phyloP scores from a whole-genome alignment of 805 yeast genomes.

The Candida nanaspora region DNA sequence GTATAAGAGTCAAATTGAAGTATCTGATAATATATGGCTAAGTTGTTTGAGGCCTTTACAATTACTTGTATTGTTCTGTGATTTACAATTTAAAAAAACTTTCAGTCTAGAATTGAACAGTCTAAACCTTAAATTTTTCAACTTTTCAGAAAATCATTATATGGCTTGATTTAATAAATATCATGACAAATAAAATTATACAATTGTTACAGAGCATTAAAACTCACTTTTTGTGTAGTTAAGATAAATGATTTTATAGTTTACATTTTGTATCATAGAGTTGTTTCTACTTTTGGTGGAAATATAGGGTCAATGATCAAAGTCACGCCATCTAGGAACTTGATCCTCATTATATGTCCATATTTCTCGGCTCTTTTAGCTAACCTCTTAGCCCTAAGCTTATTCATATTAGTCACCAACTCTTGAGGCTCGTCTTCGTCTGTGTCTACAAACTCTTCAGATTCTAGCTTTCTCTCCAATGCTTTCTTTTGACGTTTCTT shows the following conservation, averaged over 20 bases:
- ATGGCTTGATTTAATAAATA: neutral
- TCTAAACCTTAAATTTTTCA: constrained; percentile 1
- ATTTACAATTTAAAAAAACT: constrained; percentile 14
- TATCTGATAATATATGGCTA: constrained; percentile 1
- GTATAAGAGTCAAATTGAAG: constrained; percentile 7
- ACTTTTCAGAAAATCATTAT: neutral
- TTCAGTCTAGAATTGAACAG: constrained; percentile 6
- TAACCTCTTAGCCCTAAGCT: constrained; percentile 18
- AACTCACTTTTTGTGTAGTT: too few relatives aligned
- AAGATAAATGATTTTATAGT: too few relatives aligned
- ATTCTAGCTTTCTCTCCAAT: neutral
- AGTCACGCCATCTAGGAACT: constrained; percentile 30
- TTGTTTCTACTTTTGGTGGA: constrained; percentile 9
- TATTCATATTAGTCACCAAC: constrained; percentile 7
- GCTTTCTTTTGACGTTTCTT: neutral
- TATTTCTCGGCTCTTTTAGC: constrained; percentile 18
- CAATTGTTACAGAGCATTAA: too few relatives aligned
- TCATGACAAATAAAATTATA: neutral
- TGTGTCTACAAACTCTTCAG: neutral
- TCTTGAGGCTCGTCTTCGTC: constrained; percentile 3
- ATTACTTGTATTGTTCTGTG: constrained; percentile 10
- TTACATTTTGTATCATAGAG: constrained; percentile 5
- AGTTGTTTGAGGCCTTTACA: constrained; percentile 1
- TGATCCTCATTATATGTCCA: constrained; percentile 32
- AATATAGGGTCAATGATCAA: constrained; percentile 33